Conservation (phyloP, 2,329 filamentous ascomycete species). For the Pseudocercospora eumusae region DNA sequence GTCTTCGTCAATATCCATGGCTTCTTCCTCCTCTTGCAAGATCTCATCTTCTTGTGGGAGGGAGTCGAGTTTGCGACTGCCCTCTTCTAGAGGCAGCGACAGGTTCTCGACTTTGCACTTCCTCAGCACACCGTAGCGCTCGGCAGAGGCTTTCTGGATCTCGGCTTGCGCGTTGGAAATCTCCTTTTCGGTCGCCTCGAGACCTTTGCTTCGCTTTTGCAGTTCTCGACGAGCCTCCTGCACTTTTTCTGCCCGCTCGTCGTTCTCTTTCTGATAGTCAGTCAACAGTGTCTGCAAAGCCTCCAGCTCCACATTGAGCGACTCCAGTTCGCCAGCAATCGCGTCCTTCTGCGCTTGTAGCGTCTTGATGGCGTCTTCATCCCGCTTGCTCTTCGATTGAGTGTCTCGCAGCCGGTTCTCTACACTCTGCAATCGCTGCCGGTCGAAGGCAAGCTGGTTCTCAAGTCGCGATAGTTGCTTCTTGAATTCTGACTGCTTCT, state of each 20-base stretch:
- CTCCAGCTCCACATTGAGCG: constrained; percentile 74
- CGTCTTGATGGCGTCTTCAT: constrained; percentile 67
- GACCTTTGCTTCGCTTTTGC: constrained; percentile 79
- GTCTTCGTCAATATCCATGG: constrained; percentile 83
- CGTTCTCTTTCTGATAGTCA: constrained; percentile 66
- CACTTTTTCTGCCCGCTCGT: constrained; percentile 71
- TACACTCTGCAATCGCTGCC: constrained; percentile 70
- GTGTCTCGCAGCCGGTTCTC: constrained; percentile 69
- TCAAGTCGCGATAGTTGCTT: constrained; percentile 69
- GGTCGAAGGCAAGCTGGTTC: constrained; percentile 64
- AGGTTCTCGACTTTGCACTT: constrained; percentile 94
- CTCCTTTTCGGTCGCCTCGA: constrained; percentile 72
- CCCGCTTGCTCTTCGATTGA: constrained; percentile 65
- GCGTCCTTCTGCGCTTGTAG: constrained; percentile 72
- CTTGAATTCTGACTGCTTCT: constrained; percentile 84
- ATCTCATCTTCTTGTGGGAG: constrained; percentile 80
- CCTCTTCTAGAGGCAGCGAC: constrained; percentile 72
- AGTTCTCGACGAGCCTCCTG: constrained; percentile 77
- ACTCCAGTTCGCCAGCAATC: constrained; percentile 72
- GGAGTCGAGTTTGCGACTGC: constrained; percentile 71
- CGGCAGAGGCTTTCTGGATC: constrained; percentile 80
- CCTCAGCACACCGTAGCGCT: constrained; percentile 79
- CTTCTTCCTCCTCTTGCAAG: constrained; percentile 72
- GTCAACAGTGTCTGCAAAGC: constrained; percentile 71
- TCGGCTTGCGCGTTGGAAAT: constrained; percentile 80